These are phyloP conservation scores for Boletus vermiculosoides DNA, from an alignment of 768 basidiomycete species.

Conservation along the genomic window DNA sequence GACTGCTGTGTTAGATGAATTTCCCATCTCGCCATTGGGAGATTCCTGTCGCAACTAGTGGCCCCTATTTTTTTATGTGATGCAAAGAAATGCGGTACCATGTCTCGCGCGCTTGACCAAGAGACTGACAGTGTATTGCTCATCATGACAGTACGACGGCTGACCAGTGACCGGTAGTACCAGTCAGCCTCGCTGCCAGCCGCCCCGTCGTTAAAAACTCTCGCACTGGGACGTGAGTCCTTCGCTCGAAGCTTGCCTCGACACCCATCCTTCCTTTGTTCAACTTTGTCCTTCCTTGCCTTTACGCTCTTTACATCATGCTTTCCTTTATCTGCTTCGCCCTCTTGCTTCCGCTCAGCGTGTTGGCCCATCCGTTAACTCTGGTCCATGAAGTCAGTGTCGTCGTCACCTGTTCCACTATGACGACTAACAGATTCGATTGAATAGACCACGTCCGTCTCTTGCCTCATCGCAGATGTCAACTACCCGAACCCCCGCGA, in stretches of 20 bases:
- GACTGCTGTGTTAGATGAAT: too few relatives aligned
- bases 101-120: background rate
- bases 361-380: slow-evolving; percentile 21
- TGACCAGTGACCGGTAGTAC: too few relatives aligned
- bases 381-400: slow-evolving; percentile 8
- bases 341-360: slow-evolving; percentile 20
- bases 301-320: slow-evolving; percentile 21
- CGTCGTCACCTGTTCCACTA: background rate
- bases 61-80: too few relatives aligned
- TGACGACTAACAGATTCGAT: background rate
- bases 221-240: background rate
- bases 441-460: slow-evolving; percentile 8
- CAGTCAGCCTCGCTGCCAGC: slow-evolving; percentile 15
- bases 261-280: background rate
- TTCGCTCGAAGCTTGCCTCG: background rate
- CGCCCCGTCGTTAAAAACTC: slow-evolving; percentile 5
- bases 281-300: background rate
- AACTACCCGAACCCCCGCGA: slow-evolving; percentile 23
- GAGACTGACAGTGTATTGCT: background rate
- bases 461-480: slow-evolving; percentile 31
- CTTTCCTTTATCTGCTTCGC: slow-evolving; percentile 18
- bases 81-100: too few relatives aligned
- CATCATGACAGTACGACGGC: background rate
- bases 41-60: too few relatives aligned
- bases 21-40: too few relatives aligned